Evolutionary conservation across 768 basidiomycete genomes (phyloP), one percentile per base, ranked within the genome.

Genomic region (Sporobolomyces phaffii): DNA sequence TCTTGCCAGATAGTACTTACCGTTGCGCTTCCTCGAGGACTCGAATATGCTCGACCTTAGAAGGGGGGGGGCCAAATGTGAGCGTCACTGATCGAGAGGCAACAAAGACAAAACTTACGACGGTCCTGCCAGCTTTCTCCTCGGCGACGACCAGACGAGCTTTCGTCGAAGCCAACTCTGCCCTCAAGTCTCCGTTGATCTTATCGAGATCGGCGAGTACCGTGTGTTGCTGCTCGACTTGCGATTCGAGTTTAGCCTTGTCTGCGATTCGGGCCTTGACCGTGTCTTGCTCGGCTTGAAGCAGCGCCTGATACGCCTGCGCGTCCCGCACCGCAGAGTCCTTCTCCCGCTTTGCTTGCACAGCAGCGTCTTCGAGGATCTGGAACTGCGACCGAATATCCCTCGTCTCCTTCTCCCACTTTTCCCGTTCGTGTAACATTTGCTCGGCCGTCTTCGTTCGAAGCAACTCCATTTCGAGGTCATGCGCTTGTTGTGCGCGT

Each of bases 281-380:
- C 5, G 59, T 50, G 26, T 45, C 66, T 59, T 53, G 58, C 77
- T 99, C 92, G 2, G 81, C 76, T 53, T 90, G 86, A 22, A 93
- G 81, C 3, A 59, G 60, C 18, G 47, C 63, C 59, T 84, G 83
- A 60, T 82, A 77, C 7, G 82, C 80, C 28, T 93, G 88, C 65
- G 88, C 75, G 71, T 91, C 87, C 7, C 87, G 83, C 52, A 85
- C 83, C 68, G 87, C 85, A 20, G 85, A 81, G 15, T 84, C 85
- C 75, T 89, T 85, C 63, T 92, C 91, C 34, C 89, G 83, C 77
- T 97, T 89, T 54, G 89, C 82, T 72, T 88, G 85, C 9, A 96
- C 81, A 2, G 90, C 83, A 0, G 87, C 83, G 75, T 98, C 94
- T 77, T 99, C 94, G 62, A 91, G 87, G 63, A 88, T 86, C 62